Evolutionary conservation across 169 alveolate species (phyloP).

Genomic region (Plasmodium gallinaceum): DNA sequence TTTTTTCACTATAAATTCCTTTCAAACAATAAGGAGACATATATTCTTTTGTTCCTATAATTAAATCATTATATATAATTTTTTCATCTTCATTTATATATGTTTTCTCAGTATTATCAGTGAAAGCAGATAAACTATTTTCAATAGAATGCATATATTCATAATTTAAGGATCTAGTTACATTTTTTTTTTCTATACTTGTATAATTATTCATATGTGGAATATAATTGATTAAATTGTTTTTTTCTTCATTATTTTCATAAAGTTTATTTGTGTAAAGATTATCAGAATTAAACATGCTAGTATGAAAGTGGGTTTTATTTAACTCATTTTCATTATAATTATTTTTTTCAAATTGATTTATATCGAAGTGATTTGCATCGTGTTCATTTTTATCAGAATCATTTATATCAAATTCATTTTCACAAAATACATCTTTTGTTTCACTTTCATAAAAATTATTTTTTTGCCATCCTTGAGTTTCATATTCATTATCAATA

Average conservation of each 20-base stretch:
- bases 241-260: conserved; percentile 30
- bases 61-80: conserved; percentile 44
- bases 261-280: conserved; percentile 4
- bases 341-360: neutral
- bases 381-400: neutral
- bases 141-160: conserved; percentile 24
- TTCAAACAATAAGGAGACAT: conserved; percentile 67
- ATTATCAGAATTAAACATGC: conserved; percentile 32
- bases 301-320: conserved; percentile 2
- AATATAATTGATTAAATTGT: conserved; percentile 1
- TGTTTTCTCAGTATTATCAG: conserved; percentile 53
- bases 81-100: conserved; percentile 57
- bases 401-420: conserved; percentile 12
- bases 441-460: conserved; percentile 14
- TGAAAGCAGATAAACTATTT: conserved; percentile 18
- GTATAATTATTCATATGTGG: conserved; percentile 36
- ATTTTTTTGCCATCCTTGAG: neutral
- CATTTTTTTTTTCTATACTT: conserved; percentile 25
- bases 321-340: neutral
- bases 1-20: conserved; percentile 60
- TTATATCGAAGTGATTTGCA: conserved; percentile 13
- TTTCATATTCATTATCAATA: conserved; percentile 28
- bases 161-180: conserved; percentile 31
- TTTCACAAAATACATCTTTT: conserved; percentile 3
- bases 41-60: conserved; percentile 70